Evolutionary conservation across 768 basidiomycete species (phyloP).

Genomic region (Fistulinella prunicolor): DNA sequence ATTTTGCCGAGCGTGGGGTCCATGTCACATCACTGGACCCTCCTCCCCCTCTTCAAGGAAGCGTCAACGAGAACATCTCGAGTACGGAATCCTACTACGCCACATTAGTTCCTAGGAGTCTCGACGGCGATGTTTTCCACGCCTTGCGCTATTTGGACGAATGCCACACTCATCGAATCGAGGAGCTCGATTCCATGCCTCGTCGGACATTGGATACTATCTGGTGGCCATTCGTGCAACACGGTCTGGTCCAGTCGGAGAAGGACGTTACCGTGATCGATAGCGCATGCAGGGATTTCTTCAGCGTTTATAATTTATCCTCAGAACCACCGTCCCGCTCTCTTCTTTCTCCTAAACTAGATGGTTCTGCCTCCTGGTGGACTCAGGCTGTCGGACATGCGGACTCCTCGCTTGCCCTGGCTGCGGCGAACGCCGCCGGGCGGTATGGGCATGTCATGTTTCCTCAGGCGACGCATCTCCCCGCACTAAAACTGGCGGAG

Average conservation of each 20-base stretch:
- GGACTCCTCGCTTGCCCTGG: constrained; percentile 69
- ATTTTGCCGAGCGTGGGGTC: constrained; percentile 73
- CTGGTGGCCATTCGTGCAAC: constrained; percentile 99
- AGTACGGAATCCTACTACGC: constrained; percentile 75
- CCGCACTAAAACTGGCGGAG: constrained; percentile 83
- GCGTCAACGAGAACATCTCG: constrained; percentile 44
- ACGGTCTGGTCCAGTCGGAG: constrained; percentile 63
- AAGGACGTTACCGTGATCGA: constrained; percentile 87
- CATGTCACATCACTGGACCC: constrained; percentile 50
- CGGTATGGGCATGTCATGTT: constrained; percentile 98
- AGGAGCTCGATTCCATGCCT: constrained; percentile 76
- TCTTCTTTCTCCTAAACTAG: constrained; percentile 63
- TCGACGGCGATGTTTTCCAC: constrained; percentile 39
- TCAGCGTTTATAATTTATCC: constrained; percentile 59
- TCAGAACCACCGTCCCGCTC: constrained; percentile 27
- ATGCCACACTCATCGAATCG: constrained; percentile 62
- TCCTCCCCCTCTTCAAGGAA: constrained; percentile 52
- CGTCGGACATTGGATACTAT: constrained; percentile 69
- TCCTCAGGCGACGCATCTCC: constrained; percentile 81
- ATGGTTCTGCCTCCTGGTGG: constrained; percentile 98
- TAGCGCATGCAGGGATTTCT: constrained; percentile 84
- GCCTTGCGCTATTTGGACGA: constrained; percentile 59
- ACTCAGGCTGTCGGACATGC: constrained; percentile 91
- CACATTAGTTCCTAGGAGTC: constrained; percentile 36
- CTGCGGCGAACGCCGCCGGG: constrained; percentile 87